Evolutionary conservation across 805 yeast species (phyloP), one percentile per base, ranked within the genome.

Genomic region (Starmerella apicola): DNA sequence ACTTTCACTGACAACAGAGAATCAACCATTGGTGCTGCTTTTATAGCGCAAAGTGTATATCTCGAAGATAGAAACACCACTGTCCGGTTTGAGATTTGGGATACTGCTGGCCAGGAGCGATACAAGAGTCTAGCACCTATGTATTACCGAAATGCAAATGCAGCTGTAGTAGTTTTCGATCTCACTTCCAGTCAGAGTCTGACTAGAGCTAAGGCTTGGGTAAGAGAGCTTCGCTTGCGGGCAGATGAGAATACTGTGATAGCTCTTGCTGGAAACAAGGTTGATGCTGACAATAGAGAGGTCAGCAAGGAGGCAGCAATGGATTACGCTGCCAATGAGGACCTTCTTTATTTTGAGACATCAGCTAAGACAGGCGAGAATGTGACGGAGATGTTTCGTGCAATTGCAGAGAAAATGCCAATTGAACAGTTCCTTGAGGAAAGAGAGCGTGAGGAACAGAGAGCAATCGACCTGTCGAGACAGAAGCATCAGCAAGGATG

Each of bases 21-120:
- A 50, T 81, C 94, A 32, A 91, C 98, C 2, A 91, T 91, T 40
- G 99, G 99, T n/a, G 99, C 98, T 3, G 98, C 97, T 0, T 91
- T 88, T 60, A 70, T 91, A 29, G 83, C 96, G 15, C 93, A 85
- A 57, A 76, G 80, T 9, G 66, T 81, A 10, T 65, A 65, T 9
- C 48, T 74, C 6, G 41, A 34, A 2, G 71, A 65, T 38, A 38
- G 35, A 13, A 56, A 64, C 46, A 60, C 70, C 27, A 63, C 62
- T 28, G 68, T 59, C 43, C 64, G 56, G 57, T 76, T 60, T 38
- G 74, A 69, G 47, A 69, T 69, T 26, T 69, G 74, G 94, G 98
- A 88, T 57, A 88, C 98, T 12, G 98, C 98, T 0, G 98, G 98
- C 20, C 98, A 81, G 57, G 93, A 81, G 56, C 66, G 93, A 36